These are phyloP conservation scores for Zymoseptoria pseudotritici DNA, from an alignment of 2,329 filamentous ascomycete species.

Conservation along the genomic window DNA sequence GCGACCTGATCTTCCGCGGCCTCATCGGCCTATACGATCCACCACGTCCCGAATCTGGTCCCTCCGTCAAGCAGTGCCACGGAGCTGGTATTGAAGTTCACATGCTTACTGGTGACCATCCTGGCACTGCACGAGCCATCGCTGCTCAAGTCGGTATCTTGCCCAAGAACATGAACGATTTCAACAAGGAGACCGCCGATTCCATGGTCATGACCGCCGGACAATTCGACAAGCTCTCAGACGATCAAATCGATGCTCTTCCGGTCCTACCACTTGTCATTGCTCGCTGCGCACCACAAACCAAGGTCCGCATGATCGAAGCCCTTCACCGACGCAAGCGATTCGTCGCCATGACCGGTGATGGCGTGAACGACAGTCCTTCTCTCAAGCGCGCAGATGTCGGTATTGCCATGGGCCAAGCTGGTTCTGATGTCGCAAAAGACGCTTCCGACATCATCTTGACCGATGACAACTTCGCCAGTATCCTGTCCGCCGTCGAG, in stretches of 20 bases:
- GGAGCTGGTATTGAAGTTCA: slow-evolving; percentile 70
- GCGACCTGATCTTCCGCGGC: slow-evolving; percentile 65
- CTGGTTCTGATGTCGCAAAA: slow-evolving; percentile 78
- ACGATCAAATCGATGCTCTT: slow-evolving; percentile 66
- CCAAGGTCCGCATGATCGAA: slow-evolving; percentile 87
- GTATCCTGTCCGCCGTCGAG: slow-evolving; percentile 72
- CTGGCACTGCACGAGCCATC: slow-evolving; percentile 69
- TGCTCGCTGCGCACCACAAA: slow-evolving; percentile 75
- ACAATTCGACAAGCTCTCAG: slow-evolving; percentile 54
- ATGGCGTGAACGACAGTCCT: slow-evolving; percentile 81
- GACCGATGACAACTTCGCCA: slow-evolving; percentile 82
- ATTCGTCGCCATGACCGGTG: slow-evolving; percentile 82
- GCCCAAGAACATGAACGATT: slow-evolving; percentile 49
- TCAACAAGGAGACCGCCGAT: slow-evolving; percentile 57
- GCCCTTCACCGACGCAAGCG: slow-evolving; percentile 68
- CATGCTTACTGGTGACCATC: slow-evolving; percentile 80
- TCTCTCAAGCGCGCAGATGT: slow-evolving; percentile 75
- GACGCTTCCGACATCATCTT: slow-evolving; percentile 77
- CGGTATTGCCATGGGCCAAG: slow-evolving; percentile 81
- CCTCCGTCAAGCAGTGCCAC: slow-evolving; percentile 62
- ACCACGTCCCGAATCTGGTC: slow-evolving; percentile 70
- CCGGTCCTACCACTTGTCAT: slow-evolving; percentile 73
- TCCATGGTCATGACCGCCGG: slow-evolving; percentile 65
- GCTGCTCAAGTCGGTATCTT: slow-evolving; percentile 73
- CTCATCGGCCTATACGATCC: slow-evolving; percentile 82